phyloP scores from a whole-genome alignment of 2,329 filamentous ascomycete genomes.

The Rhynchosporium agropyri region DNA sequence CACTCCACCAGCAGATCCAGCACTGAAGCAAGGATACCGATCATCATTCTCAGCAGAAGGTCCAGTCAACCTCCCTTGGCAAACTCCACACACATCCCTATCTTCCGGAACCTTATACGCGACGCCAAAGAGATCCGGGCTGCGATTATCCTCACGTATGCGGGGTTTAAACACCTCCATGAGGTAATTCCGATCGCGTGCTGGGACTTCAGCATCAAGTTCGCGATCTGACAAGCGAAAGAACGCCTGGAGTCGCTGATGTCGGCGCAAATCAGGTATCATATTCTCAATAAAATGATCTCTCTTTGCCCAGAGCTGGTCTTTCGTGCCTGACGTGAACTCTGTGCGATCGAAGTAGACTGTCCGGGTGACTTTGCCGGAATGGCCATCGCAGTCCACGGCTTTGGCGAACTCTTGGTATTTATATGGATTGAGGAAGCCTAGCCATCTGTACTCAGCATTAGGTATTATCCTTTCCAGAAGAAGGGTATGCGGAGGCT shows the following conservation, averaged over 20 bases:
- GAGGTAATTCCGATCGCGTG: not conserved
- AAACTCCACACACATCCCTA: constrained; percentile 9
- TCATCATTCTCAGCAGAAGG: not conserved
- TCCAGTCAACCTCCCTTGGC: constrained; percentile 2
- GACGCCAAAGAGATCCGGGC: not conserved
- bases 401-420: constrained; percentile 11
- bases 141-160: not conserved
- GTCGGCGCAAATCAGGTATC: not conserved
- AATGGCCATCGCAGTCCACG: not conserved
- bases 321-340: not conserved
- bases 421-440: constrained; percentile 8
- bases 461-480: not conserved
- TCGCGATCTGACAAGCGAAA: not conserved
- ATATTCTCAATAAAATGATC: not conserved
- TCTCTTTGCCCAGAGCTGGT: constrained; percentile 7
- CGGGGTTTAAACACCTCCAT: not conserved
- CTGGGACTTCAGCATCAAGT: not conserved
- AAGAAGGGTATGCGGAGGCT: not conserved
- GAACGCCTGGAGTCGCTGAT: not conserved
- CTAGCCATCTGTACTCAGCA: not conserved
- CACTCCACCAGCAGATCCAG: not conserved
- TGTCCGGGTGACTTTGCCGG: constrained; percentile 14
- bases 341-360: not conserved
- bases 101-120: not conserved
- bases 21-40: not conserved